A percentile compares a stretch with the other conserved stretches of the same genome.
phyloP scores from a whole-genome alignment of 2,329 filamentous ascomycete genomes.

The Cordyceps fumosorosea region DNA sequence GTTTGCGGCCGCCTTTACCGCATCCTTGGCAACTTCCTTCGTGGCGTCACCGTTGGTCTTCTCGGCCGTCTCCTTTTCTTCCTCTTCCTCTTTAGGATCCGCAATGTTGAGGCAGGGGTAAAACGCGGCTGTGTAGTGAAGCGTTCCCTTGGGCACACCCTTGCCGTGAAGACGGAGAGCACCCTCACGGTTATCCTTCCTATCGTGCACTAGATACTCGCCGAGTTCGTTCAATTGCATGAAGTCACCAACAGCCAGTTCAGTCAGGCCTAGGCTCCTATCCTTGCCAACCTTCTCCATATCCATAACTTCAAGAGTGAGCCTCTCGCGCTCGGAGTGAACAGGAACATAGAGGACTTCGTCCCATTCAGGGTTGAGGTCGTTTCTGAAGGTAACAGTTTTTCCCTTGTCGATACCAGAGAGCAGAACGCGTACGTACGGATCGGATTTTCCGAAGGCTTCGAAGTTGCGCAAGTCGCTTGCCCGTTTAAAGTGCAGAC shows the following conservation, averaged over 20 bases:
- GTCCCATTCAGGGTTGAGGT: constrained; percentile 91
- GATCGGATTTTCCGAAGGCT: constrained; percentile 93
- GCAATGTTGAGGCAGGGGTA: constrained; percentile 82
- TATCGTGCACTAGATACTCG: constrained; percentile 72
- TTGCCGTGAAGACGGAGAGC: constrained; percentile 69
- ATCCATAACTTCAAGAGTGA: constrained; percentile 93
- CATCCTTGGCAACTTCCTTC: constrained; percentile 24
- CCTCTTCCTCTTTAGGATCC: constrained; percentile 81
- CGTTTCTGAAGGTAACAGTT: constrained; percentile 94
- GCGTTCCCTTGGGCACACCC: constrained; percentile 66
- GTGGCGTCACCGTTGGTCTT: constrained; percentile 16
- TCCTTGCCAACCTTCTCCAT: constrained; percentile 89
- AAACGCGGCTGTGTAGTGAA: constrained; percentile 82
- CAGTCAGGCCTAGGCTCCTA: constrained; percentile 74
- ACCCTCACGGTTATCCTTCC: constrained; percentile 60
- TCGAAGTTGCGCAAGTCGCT: constrained; percentile 84
- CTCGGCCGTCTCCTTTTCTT: constrained; percentile 33
- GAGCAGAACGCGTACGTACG: constrained; percentile 81
- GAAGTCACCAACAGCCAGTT: constrained; percentile 72
- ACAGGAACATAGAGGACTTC: constrained; percentile 92
- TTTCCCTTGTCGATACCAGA: constrained; percentile 86
- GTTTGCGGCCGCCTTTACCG: constrained; percentile 12
- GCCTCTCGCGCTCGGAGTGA: constrained; percentile 74
- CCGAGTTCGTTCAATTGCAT: constrained; percentile 70
- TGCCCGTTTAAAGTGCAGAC: constrained; percentile 83